phyloP scores from a whole-genome alignment of 2,329 filamentous ascomycete genomes.

The Westerdykella sp. region DNA sequence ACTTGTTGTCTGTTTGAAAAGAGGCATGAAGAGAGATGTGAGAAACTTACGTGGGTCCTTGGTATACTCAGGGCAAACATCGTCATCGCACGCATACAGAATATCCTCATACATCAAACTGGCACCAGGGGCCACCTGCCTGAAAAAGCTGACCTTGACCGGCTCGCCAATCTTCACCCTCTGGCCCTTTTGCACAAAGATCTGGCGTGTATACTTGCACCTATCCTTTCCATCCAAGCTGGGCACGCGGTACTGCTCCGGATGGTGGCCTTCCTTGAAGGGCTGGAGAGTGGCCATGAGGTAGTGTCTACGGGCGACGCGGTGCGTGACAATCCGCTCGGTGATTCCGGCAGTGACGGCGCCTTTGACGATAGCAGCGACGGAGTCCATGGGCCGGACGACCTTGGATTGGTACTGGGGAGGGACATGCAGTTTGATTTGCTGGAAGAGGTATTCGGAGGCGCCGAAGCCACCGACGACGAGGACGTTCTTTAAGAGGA shows the following conservation, averaged over 20 bases:
- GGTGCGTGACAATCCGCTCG: slow-evolving; percentile 91
- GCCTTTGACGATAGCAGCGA: slow-evolving; percentile 96
- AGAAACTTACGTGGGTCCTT: slow-evolving; percentile 89
- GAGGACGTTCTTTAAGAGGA: slow-evolving; percentile 67
- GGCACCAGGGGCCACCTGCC: slow-evolving; percentile 92
- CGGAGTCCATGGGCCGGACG: slow-evolving; percentile 96
- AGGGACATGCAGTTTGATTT: slow-evolving; percentile 97
- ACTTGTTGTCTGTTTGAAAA: neutral
- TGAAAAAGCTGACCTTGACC: slow-evolving; percentile 97
- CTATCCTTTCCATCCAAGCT: slow-evolving; percentile 94
- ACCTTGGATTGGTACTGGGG: slow-evolving; percentile 98
- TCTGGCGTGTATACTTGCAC: slow-evolving; percentile 97
- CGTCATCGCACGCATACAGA: slow-evolving; percentile 93
- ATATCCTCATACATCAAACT: slow-evolving; percentile 99
- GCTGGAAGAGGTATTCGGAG: slow-evolving; percentile 97
- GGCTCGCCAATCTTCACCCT: slow-evolving; percentile 99
- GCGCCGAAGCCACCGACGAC: slow-evolving; percentile 98
- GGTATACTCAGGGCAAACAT: slow-evolving; percentile 96
- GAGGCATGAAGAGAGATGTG: neutral
- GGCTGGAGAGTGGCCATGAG: slow-evolving; percentile 98
- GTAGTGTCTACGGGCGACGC: slow-evolving; percentile 94
- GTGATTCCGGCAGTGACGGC: slow-evolving; percentile 97
- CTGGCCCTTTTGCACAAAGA: slow-evolving; percentile 97
- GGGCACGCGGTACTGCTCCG: slow-evolving; percentile 94
- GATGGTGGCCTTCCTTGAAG: slow-evolving; percentile 98